Conservation (phyloP, 2,329 filamentous ascomycete genomes). For the Akanthomyces uredinophilus region DNA sequence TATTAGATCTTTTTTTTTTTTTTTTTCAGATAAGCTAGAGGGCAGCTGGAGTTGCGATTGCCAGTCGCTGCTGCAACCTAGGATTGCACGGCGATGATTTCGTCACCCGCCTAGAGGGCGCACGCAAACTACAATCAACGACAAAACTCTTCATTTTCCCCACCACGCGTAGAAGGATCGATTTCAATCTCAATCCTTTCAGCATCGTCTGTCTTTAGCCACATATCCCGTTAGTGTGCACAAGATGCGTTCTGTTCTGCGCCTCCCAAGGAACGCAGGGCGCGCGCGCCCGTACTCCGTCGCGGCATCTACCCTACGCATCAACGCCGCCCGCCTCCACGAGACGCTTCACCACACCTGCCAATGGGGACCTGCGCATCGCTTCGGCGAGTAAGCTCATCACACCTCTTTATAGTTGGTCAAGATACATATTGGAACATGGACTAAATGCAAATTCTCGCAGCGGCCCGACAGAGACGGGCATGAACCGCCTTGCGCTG, state of each 20-base stretch:
- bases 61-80: too few relatives aligned
- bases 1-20: too few relatives aligned
- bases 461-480: constrained; percentile 49
- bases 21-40: too few relatives aligned
- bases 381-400: constrained; percentile 25
- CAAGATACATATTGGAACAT: not conserved
- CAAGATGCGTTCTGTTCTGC: not conserved
- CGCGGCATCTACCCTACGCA: constrained; percentile 15
- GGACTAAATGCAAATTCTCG: too few relatives aligned
- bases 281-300: not conserved
- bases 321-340: constrained; percentile 25
- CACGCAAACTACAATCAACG: not conserved
- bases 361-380: constrained; percentile 29
- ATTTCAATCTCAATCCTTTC: not conserved
- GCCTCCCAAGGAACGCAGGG: not conserved
- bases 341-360: constrained; percentile 29
- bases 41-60: too few relatives aligned
- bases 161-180: not conserved
- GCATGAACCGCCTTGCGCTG: constrained; percentile 74
- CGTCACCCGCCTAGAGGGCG: too few relatives aligned
- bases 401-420: constrained; percentile 15
- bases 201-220: not conserved
- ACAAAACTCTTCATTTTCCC: not conserved
- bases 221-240: not conserved
- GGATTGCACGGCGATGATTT: too few relatives aligned